Evolutionary conservation across 257 asterid species (phyloP), one percentile per base, ranked within the genome.

Genomic region (Misopates orontium): DNA sequence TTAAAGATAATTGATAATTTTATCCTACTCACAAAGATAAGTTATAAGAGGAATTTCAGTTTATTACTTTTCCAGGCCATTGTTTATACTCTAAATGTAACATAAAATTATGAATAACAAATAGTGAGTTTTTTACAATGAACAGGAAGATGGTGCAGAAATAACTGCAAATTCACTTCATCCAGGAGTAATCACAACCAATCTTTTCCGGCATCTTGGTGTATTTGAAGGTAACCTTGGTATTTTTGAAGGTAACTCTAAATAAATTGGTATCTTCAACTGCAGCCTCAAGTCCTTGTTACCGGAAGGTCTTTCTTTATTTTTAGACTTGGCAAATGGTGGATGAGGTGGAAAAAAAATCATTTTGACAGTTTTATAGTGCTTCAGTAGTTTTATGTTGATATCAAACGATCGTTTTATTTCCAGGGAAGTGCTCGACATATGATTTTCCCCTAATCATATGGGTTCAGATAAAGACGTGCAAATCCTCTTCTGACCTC

Each of bases 151-250:
- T 4, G 94, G 85, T 58, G 88, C 71, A 19, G 83, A 88, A 13
- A 75, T 91, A 71, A 88, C 95, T 45, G 90, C 88, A 47, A 91
- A 91, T 63, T 88, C 96, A 18, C 82, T 88, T 71, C 96, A 91
- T 80, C 98, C 98, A 19, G 98, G 98, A 76, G 42, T 74, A 7
- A 65, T 88, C 72, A 59, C 84, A 9, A 91, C 96, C 73, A 88
- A 86, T 76, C 84, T 88, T 78, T 86, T 86, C 71, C 84, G 87
- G 15, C 73, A 83, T 72, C 23, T 72, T 45, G 94, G 95, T 53
- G 58, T 82, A 69, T 55, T 81, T 32, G 78, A 78, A 73, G 92
- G 94, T 76, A 78, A 73, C 59, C 62, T 74, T 22, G 77, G 85
- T 48, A 3, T 67, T 64, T 77, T 71, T 24, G 69, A 73, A 77